Conservation (phyloP, 345 rosid species). For the Laguncularia racemosa region DNA sequence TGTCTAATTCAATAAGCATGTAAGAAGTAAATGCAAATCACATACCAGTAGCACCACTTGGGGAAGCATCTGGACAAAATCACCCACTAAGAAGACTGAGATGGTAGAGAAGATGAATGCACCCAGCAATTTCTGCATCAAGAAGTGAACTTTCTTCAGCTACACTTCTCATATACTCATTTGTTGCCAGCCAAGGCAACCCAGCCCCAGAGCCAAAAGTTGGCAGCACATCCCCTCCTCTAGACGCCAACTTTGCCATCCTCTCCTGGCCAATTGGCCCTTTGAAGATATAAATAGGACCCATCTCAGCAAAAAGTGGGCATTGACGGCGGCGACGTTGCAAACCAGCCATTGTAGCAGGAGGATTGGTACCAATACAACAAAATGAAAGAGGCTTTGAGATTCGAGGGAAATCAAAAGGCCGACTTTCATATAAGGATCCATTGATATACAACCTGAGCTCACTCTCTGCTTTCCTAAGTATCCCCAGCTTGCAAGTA, state of each 20-base stretch:
- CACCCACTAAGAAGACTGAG: constrained; percentile 82
- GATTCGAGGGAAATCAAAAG: constrained; percentile 93
- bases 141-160: no score
- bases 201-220: constrained; percentile 92
- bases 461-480: constrained; percentile 94
- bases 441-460: constrained; percentile 91
- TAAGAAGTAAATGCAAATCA: constrained; percentile 1
- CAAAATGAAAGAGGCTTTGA: constrained; percentile 97
- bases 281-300: constrained; percentile 90
- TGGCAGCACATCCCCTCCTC: constrained; percentile 94
- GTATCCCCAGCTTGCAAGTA: constrained; percentile 67
- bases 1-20: no score
- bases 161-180: no score
- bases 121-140: no score
- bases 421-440: constrained; percentile 83
- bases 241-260: constrained; percentile 84
- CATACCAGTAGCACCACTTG: constrained; percentile 87
- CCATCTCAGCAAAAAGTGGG: constrained; percentile 99
- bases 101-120: no score
- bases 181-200: constrained; percentile 89
- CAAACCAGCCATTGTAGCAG: no score
- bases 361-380: constrained; percentile 98
- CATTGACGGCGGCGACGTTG: constrained; percentile 98
- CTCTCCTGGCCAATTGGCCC: constrained; percentile 93
- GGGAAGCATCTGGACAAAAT: constrained; percentile 98